These are phyloP conservation scores for Mucor saturninus DNA, from an alignment of 371 early-diverging fungal genomes.

Conservation along the genomic window DNA sequence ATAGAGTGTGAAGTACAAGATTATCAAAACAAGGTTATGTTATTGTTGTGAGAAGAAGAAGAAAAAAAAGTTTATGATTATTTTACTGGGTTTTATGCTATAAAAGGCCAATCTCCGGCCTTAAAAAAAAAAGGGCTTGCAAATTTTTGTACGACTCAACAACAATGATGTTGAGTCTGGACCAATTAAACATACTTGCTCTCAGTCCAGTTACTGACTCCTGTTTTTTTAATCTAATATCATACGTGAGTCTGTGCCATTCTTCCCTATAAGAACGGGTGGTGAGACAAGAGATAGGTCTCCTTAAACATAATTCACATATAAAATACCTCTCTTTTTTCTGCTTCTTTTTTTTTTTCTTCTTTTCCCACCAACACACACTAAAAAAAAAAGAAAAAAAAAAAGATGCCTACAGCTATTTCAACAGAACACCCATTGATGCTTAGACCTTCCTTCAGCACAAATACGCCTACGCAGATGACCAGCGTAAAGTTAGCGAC, in stretches of 20 bases:
- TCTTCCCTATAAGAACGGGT: neutral
- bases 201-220: slow-evolving; percentile 7
- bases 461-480: neutral
- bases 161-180: slow-evolving; percentile 1
- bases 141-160: too few relatives aligned
- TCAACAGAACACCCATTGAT: neutral
- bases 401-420: slow-evolving; percentile 18
- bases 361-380: neutral
- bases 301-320: slow-evolving; percentile 14
- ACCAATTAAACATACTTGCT: slow-evolving; percentile 7
- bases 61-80: too few relatives aligned
- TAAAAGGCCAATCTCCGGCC: too few relatives aligned
- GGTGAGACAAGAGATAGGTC: neutral
- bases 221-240: slow-evolving; percentile 6
- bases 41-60: too few relatives aligned
- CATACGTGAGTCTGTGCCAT: slow-evolving; percentile 6
- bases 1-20: too few relatives aligned
- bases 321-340: slow-evolving; percentile 1
- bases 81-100: too few relatives aligned
- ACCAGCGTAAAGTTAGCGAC: neutral
- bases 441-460: slow-evolving; percentile 11
- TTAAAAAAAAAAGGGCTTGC: too few relatives aligned
- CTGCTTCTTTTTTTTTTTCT: neutral
- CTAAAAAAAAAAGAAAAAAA: neutral
- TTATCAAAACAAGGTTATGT: too few relatives aligned